These are phyloP conservation scores for Phialophora verrucosa DNA, from an alignment of 2,329 filamentous ascomycete species.

Conservation along the genomic window DNA sequence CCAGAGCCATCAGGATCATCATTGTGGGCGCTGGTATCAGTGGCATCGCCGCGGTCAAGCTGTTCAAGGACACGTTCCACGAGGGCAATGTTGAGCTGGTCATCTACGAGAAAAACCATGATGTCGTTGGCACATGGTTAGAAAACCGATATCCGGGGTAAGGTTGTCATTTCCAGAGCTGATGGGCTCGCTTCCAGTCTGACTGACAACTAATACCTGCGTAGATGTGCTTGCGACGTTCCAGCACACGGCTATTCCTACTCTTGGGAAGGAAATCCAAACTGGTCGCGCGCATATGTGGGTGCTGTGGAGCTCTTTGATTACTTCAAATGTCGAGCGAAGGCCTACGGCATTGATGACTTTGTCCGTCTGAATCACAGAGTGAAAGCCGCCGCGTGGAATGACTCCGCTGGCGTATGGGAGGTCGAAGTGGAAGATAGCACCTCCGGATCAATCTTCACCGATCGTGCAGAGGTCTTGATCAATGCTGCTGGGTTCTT, in stretches of 20 bases:
- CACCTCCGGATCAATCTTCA: neutral
- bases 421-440: constrained; percentile 44
- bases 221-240: constrained; percentile 52
- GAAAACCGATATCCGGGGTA: constrained; percentile 44
- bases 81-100: constrained; percentile 9
- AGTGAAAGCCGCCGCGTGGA: constrained; percentile 64
- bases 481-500: constrained; percentile 64
- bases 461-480: constrained; percentile 55
- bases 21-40: constrained; percentile 22
- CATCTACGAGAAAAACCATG: constrained; percentile 31
- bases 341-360: constrained; percentile 48
- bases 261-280: constrained; percentile 54
- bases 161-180: too few relatives aligned
- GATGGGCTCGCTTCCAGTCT: too few relatives aligned
- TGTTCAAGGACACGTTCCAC: constrained; percentile 16
- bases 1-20: constrained; percentile 16
- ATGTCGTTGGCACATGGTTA: constrained; percentile 25
- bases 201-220: too few relatives aligned
- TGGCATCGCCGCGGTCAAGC: constrained; percentile 24
- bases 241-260: constrained; percentile 57
- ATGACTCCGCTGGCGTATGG: constrained; percentile 61
- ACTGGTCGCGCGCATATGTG: constrained; percentile 51
- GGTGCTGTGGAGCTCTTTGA: constrained; percentile 49
- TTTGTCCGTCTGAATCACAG: constrained; percentile 57
- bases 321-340: constrained; percentile 50